Percentiles rank a stretch among this genome's conserved stretches.
phyloP scores from a whole-genome alignment of 2,329 filamentous ascomycete species.

The Cladosporium sp. region DNA sequence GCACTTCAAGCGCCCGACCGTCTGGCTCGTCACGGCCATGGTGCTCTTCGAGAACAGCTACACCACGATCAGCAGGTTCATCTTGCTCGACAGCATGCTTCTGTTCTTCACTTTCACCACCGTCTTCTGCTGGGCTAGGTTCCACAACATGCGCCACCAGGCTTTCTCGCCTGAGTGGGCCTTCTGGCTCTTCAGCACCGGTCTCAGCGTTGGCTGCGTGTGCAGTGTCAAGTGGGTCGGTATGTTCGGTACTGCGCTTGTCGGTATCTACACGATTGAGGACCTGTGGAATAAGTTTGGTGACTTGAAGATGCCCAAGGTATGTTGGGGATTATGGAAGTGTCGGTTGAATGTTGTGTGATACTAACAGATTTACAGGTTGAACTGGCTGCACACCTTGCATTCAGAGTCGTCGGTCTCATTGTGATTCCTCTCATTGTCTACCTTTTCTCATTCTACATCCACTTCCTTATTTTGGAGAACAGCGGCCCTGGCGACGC shows the following conservation, averaged over 20 bases:
- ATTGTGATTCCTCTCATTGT: conserved; percentile 87
- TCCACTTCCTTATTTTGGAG: conserved; percentile 92
- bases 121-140: conserved; percentile 94
- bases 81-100: conserved; percentile 97
- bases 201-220: conserved; percentile 93
- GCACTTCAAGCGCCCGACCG: conserved; percentile 78
- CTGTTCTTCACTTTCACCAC: conserved; percentile 98
- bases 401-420: conserved; percentile 77
- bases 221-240: conserved; percentile 99
- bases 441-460: conserved; percentile 92
- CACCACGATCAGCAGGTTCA: conserved; percentile 97
- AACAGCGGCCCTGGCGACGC: conserved; percentile 94
- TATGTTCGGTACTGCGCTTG: conserved; percentile 90
- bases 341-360: not conserved
- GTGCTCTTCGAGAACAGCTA: conserved; percentile 99
- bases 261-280: conserved; percentile 92
- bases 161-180: conserved; percentile 93
- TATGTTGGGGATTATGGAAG: conserved; percentile 42
- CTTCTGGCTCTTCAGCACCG: conserved; percentile 89
- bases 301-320: conserved; percentile 84
- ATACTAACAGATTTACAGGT: conserved; percentile 42
- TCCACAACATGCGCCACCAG: conserved; percentile 82
- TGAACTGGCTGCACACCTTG: conserved; percentile 73
- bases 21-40: conserved; percentile 96
- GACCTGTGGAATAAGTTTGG: conserved; percentile 99